Conservation (phyloP, 225 moss, liverwort and hornwort genomes). For the Pleurozium schreberi region DNA sequence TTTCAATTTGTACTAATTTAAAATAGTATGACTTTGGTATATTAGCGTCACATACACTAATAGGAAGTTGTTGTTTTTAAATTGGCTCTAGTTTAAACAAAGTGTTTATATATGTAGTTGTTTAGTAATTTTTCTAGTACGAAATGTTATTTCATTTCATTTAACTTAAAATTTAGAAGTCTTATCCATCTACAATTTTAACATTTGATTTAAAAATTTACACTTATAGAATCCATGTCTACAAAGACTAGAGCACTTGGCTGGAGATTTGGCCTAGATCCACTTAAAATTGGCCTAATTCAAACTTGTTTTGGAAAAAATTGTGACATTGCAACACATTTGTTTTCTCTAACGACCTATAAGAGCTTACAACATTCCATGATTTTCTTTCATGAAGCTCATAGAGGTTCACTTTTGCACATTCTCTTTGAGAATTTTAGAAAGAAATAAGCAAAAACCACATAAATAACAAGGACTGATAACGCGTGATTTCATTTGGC, state of each 20-base stretch:
- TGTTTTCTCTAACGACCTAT: too few species aligned
- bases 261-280: rapidly evolving
- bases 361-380: too few species aligned
- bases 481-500: not conserved
- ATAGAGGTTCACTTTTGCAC: too few species aligned
- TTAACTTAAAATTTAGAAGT: not conserved
- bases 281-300: not conserved
- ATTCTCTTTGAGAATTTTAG: too few species aligned
- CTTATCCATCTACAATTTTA: not conserved
- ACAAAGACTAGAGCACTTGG: not conserved
- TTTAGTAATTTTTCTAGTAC: not conserved
- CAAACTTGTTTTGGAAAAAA: not conserved
- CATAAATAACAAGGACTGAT: not conserved
- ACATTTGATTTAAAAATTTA: not conserved
- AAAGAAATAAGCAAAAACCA: too few species aligned
- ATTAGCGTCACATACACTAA: not conserved
- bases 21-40: not conserved
- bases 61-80: not conserved
- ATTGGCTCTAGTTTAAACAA: not conserved
- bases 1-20: not conserved
- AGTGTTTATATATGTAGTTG: not conserved
- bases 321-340: not conserved
- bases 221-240: not conserved
- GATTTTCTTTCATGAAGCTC: too few species aligned
- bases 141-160: not conserved